These are phyloP conservation scores for Dryas drummondii DNA, from an alignment of 306 rosid genomes.

Conservation along the genomic window DNA sequence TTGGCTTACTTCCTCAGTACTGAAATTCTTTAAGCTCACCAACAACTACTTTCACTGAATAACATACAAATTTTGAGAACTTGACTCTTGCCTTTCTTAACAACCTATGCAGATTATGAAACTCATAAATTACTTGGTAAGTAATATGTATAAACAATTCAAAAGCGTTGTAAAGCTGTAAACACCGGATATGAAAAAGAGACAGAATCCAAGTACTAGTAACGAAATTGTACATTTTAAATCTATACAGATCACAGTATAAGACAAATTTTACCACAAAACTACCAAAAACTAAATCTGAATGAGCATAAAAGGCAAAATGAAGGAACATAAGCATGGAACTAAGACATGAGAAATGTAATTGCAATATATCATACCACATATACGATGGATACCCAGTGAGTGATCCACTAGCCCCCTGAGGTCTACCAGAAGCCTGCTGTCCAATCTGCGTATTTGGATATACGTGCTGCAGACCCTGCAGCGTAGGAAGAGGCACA, in stretches of 20 bases:
- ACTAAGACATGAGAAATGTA: constrained; percentile 10
- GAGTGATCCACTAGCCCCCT: constrained; percentile 33
- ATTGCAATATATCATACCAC: constrained; percentile 42
- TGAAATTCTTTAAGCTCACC: neutral
- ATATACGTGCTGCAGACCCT: constrained; percentile 32
- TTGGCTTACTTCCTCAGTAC: neutral
- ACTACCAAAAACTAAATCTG: neutral
- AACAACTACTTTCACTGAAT: too few relatives aligned
- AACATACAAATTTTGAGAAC: neutral
- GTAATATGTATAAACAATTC: neutral
- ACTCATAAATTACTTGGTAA: neutral
- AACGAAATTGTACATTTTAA: neutral
- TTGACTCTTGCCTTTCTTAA: too few relatives aligned
- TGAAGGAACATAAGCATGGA: neutral
- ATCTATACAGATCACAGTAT: neutral
- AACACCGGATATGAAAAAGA: neutral
- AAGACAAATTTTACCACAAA: neutral
- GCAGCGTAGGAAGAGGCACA: constrained; percentile 16
- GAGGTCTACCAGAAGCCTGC: constrained; percentile 26
- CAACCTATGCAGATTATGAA: neutral
- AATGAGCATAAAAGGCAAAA: neutral
- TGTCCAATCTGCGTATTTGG: constrained; percentile 31
- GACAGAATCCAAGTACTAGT: neutral
- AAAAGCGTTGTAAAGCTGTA: neutral
- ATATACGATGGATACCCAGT: constrained; percentile 35